Conservation (phyloP, 371 early-diverging fungal species). For the Rhizopus delemar region DNA sequence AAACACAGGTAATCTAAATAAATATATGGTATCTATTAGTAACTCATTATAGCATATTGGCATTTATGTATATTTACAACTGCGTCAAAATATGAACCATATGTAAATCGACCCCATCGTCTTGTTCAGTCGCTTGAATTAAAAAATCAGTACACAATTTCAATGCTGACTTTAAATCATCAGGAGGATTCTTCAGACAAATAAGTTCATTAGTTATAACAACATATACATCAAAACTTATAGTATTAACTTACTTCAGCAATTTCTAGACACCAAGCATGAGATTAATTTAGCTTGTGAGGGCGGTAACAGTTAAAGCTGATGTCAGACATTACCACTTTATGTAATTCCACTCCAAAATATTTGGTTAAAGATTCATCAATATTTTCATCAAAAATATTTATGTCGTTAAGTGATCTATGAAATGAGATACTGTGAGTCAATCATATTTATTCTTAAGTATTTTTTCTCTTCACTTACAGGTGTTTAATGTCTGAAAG, state of each 20-base stretch:
- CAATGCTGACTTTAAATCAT: slow-evolving; percentile 19
- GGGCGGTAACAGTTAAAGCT: slow-evolving; percentile 18
- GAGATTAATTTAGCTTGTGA: slow-evolving; percentile 18
- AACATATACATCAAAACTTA: slow-evolving; percentile 21
- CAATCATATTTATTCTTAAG: slow-evolving; percentile 19
- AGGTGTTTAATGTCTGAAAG: slow-evolving; percentile 20
- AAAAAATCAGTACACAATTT: slow-evolving; percentile 22
- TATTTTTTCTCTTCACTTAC: slow-evolving; percentile 22
- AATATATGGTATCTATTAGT: slow-evolving; percentile 19
- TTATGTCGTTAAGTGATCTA: slow-evolving; percentile 21
- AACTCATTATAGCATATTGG: slow-evolving; percentile 21
- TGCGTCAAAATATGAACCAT: slow-evolving; percentile 22
- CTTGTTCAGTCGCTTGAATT: slow-evolving; percentile 20
- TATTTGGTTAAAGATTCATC: slow-evolving; percentile 18
- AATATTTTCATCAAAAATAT: slow-evolving; percentile 23
- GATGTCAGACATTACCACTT: slow-evolving; percentile 12
- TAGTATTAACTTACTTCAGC: slow-evolving; percentile 22
- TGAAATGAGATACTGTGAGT: slow-evolving; percentile 20
- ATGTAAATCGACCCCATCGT: slow-evolving; percentile 19
- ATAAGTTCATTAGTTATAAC: slow-evolving; percentile 22
- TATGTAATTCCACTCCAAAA: slow-evolving; percentile 19
- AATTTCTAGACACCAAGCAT: slow-evolving; percentile 21
- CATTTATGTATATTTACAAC: slow-evolving; percentile 22
- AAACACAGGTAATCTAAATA: slow-evolving; percentile 19
- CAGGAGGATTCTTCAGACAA: slow-evolving; percentile 22